These are phyloP conservation scores for Fusarium euwallaceae DNA, from an alignment of 2,329 filamentous ascomycete genomes.

Conservation along the genomic window DNA sequence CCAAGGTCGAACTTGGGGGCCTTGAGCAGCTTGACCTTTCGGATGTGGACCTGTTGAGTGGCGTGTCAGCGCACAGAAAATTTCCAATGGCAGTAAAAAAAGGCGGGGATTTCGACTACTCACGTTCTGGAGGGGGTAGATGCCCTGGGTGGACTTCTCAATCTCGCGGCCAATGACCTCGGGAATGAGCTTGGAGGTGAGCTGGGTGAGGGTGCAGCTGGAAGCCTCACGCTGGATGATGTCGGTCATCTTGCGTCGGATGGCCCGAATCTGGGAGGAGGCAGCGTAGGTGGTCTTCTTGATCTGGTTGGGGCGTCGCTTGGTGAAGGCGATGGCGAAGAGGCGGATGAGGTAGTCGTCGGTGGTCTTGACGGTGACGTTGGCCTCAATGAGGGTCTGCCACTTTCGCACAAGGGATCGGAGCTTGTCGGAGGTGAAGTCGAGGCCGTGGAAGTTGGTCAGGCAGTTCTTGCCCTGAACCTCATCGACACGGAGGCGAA, in stretches of 20 bases:
- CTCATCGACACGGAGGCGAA: conserved; percentile 98
- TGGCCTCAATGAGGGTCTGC: conserved; percentile 99
- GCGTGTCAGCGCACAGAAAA: conserved; percentile 8
- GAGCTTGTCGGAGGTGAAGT: conserved; percentile 99
- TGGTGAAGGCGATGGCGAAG: conserved; percentile 99
- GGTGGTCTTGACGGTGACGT: conserved; percentile 99
- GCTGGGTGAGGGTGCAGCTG: conserved; percentile 93
- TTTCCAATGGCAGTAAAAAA: neutral
- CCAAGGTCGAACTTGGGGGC: conserved; percentile 98
- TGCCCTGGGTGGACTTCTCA: conserved; percentile 99
- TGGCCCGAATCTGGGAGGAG: conserved; percentile 96
- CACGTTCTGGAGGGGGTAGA: conserved; percentile 99
- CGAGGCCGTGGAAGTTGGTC: conserved; percentile 99
- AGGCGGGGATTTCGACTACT: conserved; percentile 58
- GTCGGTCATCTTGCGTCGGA: conserved; percentile 99
- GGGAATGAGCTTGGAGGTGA: conserved; percentile 98
- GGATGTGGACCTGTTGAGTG: conserved; percentile 87
- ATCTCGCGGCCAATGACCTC: conserved; percentile 99
- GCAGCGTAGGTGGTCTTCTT: conserved; percentile 99
- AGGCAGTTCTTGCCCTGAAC: conserved; percentile 99
- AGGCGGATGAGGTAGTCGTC: conserved; percentile 99
- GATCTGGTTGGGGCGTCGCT: conserved; percentile 99
- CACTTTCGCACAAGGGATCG: conserved; percentile 99
- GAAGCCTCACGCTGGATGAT: conserved; percentile 98
- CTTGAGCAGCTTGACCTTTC: conserved; percentile 99